Evolutionary conservation across 2,329 filamentous ascomycete species (phyloP).

Genomic region (Onygena corvina): DNA sequence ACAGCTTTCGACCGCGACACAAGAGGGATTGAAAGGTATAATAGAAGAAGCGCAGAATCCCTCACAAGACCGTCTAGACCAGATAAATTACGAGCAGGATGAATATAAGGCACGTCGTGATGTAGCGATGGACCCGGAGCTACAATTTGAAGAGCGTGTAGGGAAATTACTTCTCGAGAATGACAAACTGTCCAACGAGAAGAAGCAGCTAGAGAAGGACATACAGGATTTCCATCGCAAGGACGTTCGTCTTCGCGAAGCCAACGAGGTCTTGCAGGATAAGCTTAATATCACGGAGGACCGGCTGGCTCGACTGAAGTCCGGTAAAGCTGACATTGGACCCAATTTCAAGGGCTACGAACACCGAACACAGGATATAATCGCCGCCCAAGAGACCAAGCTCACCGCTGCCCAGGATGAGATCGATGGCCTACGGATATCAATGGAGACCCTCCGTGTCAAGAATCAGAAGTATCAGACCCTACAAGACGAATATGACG

Average conservation of each 20-base stretch:
- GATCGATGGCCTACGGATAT: conserved; percentile 35
- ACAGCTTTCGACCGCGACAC: conserved; percentile 32
- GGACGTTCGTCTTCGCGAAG: conserved; percentile 46
- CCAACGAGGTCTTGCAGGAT: conserved; percentile 36
- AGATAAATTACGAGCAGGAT: conserved; percentile 29
- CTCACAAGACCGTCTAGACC: conserved; percentile 27
- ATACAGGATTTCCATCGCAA: conserved; percentile 45
- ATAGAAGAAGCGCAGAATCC: conserved; percentile 37
- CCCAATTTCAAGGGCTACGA: conserved; percentile 33
- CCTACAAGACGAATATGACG: conserved; percentile 40
- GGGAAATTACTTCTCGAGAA: conserved; percentile 42
- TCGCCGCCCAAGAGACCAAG: conserved; percentile 57
- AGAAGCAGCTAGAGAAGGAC: conserved; percentile 38
- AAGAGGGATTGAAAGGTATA: conserved; percentile 37
- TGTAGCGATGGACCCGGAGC: conserved; percentile 32
- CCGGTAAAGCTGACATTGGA: conserved; percentile 38
- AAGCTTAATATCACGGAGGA: conserved; percentile 38
- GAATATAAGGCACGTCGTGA: conserved; percentile 24
- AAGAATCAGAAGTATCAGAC: conserved; percentile 37
- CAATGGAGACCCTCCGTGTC: conserved; percentile 33
- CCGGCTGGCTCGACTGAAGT: conserved; percentile 41
- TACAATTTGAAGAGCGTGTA: conserved; percentile 39
- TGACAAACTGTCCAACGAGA: conserved; percentile 45
- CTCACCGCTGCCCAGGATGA: conserved; percentile 42
- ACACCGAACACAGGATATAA: conserved; percentile 51